A percentile compares a stretch with the other conserved stretches of the same genome.
Conservation (phyloP, 2,329 filamentous ascomycete genomes). For the Mariannaea elegans region DNA sequence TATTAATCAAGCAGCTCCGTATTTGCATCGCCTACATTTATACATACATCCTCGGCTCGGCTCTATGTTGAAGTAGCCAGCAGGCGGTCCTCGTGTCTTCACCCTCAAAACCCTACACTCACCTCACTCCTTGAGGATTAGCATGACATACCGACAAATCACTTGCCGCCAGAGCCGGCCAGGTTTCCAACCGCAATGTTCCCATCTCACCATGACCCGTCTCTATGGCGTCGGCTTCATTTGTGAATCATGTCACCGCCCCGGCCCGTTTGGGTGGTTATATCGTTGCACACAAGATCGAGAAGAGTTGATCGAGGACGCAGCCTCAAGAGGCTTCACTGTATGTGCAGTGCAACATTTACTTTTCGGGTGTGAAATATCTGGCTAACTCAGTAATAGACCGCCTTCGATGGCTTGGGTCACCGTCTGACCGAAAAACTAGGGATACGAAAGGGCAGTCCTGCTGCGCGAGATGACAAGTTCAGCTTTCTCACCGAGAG, state of each 20-base stretch:
- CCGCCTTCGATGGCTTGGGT: constrained; percentile 49
- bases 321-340: constrained; percentile 34
- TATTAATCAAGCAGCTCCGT: not conserved
- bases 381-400: constrained; percentile 29
- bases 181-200: constrained; percentile 59
- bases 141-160: constrained; percentile 28
- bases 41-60: not conserved
- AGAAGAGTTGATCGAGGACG: constrained; percentile 51
- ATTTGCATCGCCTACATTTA: not conserved
- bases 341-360: not conserved
- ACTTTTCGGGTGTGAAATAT: not conserved
- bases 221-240: constrained; percentile 61
- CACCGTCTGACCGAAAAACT: constrained; percentile 44
- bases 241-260: constrained; percentile 67
- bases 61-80: not conserved
- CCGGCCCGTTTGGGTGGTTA: constrained; percentile 72
- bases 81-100: not conserved
- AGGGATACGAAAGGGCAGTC: constrained; percentile 49
- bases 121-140: not conserved
- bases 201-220: constrained; percentile 74
- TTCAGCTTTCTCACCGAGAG: constrained; percentile 58
- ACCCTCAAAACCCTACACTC: not conserved
- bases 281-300: constrained; percentile 77
- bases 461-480: constrained; percentile 52
- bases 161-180: constrained; percentile 20